Evolutionary conservation across 345 rosid genomes (phyloP).

Genomic region (Eucalyptus regnans): DNA sequence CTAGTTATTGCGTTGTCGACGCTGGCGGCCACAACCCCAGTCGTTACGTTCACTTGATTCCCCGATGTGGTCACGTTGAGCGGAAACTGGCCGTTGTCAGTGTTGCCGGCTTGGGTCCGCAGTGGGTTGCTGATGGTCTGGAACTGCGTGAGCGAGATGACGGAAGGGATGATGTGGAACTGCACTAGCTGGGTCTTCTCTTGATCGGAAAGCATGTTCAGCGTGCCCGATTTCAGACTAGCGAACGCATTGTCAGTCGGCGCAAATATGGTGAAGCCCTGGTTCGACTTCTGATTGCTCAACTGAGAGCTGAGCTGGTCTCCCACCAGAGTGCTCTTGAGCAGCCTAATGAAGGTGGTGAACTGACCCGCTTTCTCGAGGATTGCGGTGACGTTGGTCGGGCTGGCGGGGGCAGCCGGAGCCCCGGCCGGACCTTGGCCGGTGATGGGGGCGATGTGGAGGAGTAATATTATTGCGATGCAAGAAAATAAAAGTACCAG

Average conservation of each 20-base stretch:
- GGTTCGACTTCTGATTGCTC: constrained; percentile 36
- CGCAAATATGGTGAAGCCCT: constrained; percentile 72
- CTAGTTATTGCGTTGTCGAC: constrained; percentile 53
- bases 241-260: constrained; percentile 72
- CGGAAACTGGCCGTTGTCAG: constrained; percentile 42
- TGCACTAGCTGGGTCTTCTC: constrained; percentile 69
- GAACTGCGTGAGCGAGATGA: constrained; percentile 56
- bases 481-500: constrained; percentile 6
- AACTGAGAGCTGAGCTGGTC: constrained; percentile 71
- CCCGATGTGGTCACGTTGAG: constrained; percentile 72
- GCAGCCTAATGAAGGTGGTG: constrained; percentile 46
- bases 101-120: constrained; percentile 76
- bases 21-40: constrained; percentile 57
- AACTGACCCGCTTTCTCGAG: constrained; percentile 79
- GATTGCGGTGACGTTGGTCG: constrained; percentile 58
- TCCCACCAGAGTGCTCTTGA: constrained; percentile 52
- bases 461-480: constrained; percentile 17
- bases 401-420: constrained; percentile 34
- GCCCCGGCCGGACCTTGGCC: constrained; percentile 34
- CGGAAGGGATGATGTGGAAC: constrained; percentile 63
- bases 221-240: constrained; percentile 50
- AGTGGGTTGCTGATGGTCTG: constrained; percentile 87
- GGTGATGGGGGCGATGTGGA: not conserved
- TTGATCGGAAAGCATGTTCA: constrained; percentile 58
- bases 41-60: constrained; percentile 66